Percentiles rank a stretch among this genome's conserved stretches.
These are phyloP conservation scores for Panaeolus papilionaceus DNA, from an alignment of 768 basidiomycete genomes.

Conservation along the genomic window DNA sequence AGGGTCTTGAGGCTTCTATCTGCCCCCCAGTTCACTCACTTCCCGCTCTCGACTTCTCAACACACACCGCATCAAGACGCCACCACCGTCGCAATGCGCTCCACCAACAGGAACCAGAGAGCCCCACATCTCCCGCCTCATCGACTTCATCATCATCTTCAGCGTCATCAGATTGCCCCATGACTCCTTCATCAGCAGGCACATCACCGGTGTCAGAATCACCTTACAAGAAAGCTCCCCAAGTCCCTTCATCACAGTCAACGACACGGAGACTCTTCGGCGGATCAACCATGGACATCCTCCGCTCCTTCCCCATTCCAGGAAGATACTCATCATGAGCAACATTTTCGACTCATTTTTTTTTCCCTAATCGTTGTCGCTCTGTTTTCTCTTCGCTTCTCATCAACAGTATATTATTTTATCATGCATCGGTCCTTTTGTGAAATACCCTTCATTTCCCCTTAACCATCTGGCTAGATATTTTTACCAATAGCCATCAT, in stretches of 20 bases:
- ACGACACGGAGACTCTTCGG: slow-evolving; percentile 10
- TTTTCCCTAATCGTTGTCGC: neutral
- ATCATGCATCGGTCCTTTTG: slow-evolving; percentile 9
- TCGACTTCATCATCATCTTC: slow-evolving; percentile 9
- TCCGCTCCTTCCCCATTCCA: slow-evolving; percentile 3
- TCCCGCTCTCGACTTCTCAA: slow-evolving; percentile 7
- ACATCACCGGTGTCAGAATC: slow-evolving; percentile 1
- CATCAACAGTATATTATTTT: slow-evolving; percentile 12
- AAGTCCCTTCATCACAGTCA: neutral
- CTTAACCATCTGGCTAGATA: slow-evolving; percentile 8
- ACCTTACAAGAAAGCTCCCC: slow-evolving; percentile 2
- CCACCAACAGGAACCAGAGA: slow-evolving; percentile 6
- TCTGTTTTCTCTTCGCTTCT: neutral
- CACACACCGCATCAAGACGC: neutral
- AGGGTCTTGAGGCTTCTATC: slow-evolving; percentile 38
- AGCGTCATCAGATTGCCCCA: slow-evolving; percentile 5
- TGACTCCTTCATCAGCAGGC: slow-evolving; percentile 8
- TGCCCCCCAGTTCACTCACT: neutral
- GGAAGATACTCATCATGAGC: slow-evolving; percentile 12
- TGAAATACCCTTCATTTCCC: slow-evolving; percentile 2
- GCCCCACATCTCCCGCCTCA: slow-evolving; percentile 10
- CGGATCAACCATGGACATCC: slow-evolving; percentile 5
- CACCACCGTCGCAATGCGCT: neutral
- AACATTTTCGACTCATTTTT: neutral
- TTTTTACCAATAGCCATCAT: slow-evolving; percentile 13